Conservation (phyloP, 2,329 filamentous ascomycete species). For the Botrytis cinerea region DNA sequence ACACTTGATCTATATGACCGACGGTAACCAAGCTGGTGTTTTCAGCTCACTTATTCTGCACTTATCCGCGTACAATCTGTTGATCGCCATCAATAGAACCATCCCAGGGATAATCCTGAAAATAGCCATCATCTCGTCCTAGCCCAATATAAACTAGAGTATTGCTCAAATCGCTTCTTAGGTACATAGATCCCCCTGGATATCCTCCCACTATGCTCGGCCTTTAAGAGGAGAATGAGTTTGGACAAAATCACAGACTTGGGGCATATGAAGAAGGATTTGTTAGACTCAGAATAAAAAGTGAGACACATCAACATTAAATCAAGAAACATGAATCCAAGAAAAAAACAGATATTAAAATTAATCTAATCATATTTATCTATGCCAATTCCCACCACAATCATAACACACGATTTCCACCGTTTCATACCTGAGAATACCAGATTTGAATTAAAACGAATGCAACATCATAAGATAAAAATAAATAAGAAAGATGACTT, state of each 20-base stretch:
- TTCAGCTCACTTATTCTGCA: background rate
- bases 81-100: background rate
- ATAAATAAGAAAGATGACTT: background rate
- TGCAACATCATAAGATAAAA: background rate
- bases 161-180: too few species aligned
- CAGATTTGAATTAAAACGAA: background rate
- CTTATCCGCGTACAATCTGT: background rate
- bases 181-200: background rate
- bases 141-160: too few species aligned
- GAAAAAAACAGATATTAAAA: background rate
- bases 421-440: background rate
- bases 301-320: background rate
- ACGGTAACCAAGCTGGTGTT: background rate
- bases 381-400: background rate
- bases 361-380: slow-evolving; percentile 16
- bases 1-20: too few species aligned
- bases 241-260: background rate
- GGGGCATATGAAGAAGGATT: background rate
- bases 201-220: background rate
- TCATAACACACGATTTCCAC: background rate
- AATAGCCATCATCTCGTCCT: too few species aligned
- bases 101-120: background rate
- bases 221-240: background rate
- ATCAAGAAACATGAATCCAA: background rate
- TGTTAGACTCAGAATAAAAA: background rate